A percentile compares a stretch with the other conserved stretches of the same genome.
These are phyloP conservation scores for Neurospora tetraspora DNA, from an alignment of 495 filamentous ascomycete genomes.

Conservation along the genomic window DNA sequence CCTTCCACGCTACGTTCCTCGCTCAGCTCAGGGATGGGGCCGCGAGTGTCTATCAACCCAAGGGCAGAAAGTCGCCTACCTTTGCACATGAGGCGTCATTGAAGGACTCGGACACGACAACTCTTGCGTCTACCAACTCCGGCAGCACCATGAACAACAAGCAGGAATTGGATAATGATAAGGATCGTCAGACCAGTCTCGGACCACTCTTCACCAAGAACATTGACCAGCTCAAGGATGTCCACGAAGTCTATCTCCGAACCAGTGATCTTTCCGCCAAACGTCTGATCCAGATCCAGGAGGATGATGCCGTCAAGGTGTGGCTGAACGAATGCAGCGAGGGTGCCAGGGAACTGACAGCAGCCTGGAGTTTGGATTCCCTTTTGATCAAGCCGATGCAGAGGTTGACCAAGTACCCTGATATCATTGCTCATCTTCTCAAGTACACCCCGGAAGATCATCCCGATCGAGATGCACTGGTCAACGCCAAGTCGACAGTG, in stretches of 20 bases:
- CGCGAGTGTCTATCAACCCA: slow-evolving; percentile 56
- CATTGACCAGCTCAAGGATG: slow-evolving; percentile 67
- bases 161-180: slow-evolving; percentile 35
- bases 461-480: slow-evolving; percentile 63
- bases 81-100: slow-evolving; percentile 16
- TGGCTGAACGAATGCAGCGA: slow-evolving; percentile 90
- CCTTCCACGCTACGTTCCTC: slow-evolving; percentile 69
- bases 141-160: slow-evolving; percentile 13
- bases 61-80: slow-evolving; percentile 32
- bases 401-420: slow-evolving; percentile 81
- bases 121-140: slow-evolving; percentile 20
- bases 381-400: slow-evolving; percentile 94
- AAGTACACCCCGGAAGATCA: slow-evolving; percentile 72
- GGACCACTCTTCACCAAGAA: slow-evolving; percentile 70
- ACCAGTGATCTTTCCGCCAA: slow-evolving; percentile 79
- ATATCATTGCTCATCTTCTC: slow-evolving; percentile 67
- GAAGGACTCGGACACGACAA: slow-evolving; percentile 22
- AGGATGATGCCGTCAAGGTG: slow-evolving; percentile 63
- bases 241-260: slow-evolving; percentile 77
- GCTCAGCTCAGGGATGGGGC: slow-evolving; percentile 69
- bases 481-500: slow-evolving; percentile 51
- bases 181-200: slow-evolving; percentile 64
- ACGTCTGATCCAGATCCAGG: slow-evolving; percentile 61
- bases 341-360: slow-evolving; percentile 78
- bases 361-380: slow-evolving; percentile 88